Base-by-base conservation (phyloP, 2,329 filamentous ascomycete genomes). In the Tolypocladium paradoxum region DNA sequence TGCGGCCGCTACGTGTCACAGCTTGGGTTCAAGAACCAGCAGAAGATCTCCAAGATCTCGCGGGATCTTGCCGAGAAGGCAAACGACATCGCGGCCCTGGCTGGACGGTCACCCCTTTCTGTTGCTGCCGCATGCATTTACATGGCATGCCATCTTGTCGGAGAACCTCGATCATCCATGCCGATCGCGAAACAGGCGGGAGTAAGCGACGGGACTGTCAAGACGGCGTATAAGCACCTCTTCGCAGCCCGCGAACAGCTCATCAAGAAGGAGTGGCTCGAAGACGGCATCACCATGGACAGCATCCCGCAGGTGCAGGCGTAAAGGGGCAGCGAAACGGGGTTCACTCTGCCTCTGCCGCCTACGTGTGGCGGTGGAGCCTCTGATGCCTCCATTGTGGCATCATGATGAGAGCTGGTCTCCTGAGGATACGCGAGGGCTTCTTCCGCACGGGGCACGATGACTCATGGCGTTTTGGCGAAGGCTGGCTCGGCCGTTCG, bases 81-180 rank as follows among this genome's bases (percentile, higher is more conserved):
- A 59, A 85, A 84, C 27, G 80, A 82, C 49, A 84, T 89, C 56
- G 87, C 88, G 55, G 85, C 90, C 53, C 80, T 97, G 55, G 91
- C 92, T 36, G 93, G 93, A 59, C 89, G 93, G 55, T 97, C 92
- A 54, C 93, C 93, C 22, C 77, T 99, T 49, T 96, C 92, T 1
- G 90, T 95, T 56, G 92, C 95, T 7, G 92, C 91, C 20, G 91
- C 93, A 34, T 95, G 90, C 68, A 96, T 99, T 69, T 99, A 93
- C 76, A 93, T 97, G 83, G 88, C 92, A 4, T 90, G 89, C 33
- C 84, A 92, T 64, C 78, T 97, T 37, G 86, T 96, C 73, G 88
- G 85, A 53, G 82, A 93, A 60, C 76, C 83, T 22, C 88, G 87
- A 63, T 76, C 82, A 7, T 87, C 90, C n/a, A 91, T 91, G 68